A percentile compares a stretch with the other conserved stretches of the same genome.
Evolutionary conservation across 805 yeast genomes (phyloP).

Genomic region (Candida sonorensis): DNA sequence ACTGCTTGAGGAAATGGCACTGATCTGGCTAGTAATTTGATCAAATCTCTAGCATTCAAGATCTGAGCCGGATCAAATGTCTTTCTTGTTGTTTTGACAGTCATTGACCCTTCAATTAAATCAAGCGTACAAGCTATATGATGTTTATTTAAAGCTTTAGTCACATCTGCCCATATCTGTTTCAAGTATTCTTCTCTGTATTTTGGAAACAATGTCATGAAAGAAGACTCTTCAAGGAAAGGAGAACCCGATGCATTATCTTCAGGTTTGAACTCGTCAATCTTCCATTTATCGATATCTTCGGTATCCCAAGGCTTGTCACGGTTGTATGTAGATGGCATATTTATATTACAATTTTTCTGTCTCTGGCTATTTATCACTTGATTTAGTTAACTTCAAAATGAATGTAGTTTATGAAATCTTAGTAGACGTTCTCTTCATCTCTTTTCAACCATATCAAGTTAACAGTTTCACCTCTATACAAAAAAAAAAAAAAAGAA

Average conservation of each 20-base stretch:
- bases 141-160: conserved; percentile 65
- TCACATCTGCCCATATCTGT: conserved; percentile 90
- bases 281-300: conserved; percentile 88
- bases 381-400: too few relatives aligned
- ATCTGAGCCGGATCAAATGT: conserved; percentile 93
- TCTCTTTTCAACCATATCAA: too few relatives aligned
- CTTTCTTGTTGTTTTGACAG: conserved; percentile 91
- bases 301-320: conserved; percentile 99
- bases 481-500: too few relatives aligned
- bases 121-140: conserved; percentile 81
- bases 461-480: too few relatives aligned
- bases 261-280: conserved; percentile 83
- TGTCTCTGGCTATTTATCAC: too few relatives aligned
- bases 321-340: conserved; percentile 90
- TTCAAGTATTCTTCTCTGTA: conserved; percentile 88
- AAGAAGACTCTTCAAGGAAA: conserved; percentile 92
- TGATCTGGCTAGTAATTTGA: conserved; percentile 87
- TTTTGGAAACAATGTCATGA: conserved; percentile 92
- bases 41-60: conserved; percentile 89
- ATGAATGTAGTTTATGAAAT: too few relatives aligned
- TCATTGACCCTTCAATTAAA: conserved; percentile 95
- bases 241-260: conserved; percentile 83
- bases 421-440: too few relatives aligned
- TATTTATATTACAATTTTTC: too few relatives aligned
- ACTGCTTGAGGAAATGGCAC: conserved; percentile 97